Evolutionary conservation across 1,284 basidiomycete genomes (phyloP).

Genomic region (Malassezia furfur): DNA sequence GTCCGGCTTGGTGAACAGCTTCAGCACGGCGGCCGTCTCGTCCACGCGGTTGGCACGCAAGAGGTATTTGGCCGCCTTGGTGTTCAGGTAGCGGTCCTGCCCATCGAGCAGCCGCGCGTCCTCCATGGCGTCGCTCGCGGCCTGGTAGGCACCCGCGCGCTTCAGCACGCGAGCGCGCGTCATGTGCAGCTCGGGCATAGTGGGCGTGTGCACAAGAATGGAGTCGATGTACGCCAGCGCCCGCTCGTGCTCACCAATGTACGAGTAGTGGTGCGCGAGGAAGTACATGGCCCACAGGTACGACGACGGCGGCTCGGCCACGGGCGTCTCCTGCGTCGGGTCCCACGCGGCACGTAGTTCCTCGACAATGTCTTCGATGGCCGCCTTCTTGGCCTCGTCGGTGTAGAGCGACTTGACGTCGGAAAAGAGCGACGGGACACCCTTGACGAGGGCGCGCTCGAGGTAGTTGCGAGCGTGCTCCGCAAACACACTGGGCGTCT

Average conservation of each 20-base stretch:
- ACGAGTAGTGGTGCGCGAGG: constrained; percentile 79
- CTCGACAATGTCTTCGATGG: constrained; percentile 62
- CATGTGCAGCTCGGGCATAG: constrained; percentile 80
- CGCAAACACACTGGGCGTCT: constrained; percentile 56
- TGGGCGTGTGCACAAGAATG: constrained; percentile 76
- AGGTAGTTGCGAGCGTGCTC: constrained; percentile 64
- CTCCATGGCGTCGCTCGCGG: constrained; percentile 68
- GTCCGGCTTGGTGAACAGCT: constrained; percentile 42
- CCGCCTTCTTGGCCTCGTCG: constrained; percentile 56
- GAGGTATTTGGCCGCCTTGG: constrained; percentile 84
- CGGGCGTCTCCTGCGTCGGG: constrained; percentile 14
- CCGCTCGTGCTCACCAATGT: constrained; percentile 49
- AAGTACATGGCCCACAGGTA: constrained; percentile 94
- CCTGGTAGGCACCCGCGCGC: constrained; percentile 67
- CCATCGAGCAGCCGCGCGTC: constrained; percentile 77
- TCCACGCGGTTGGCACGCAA: constrained; percentile 63
- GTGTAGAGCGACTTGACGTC: constrained; percentile 84
- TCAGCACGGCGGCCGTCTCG: constrained; percentile 45
- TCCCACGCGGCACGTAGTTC: constrained; percentile 27
- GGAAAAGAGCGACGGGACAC: constrained; percentile 85
- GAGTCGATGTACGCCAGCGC: constrained; percentile 62
- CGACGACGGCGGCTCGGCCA: constrained; percentile 63
- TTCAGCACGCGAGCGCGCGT: constrained; percentile 77
- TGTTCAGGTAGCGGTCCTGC: constrained; percentile 92
- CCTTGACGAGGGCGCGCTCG: constrained; percentile 64